Base-by-base conservation (phyloP, 202 grass and related monocot genomes). In the Saccharum hybrid region DNA sequence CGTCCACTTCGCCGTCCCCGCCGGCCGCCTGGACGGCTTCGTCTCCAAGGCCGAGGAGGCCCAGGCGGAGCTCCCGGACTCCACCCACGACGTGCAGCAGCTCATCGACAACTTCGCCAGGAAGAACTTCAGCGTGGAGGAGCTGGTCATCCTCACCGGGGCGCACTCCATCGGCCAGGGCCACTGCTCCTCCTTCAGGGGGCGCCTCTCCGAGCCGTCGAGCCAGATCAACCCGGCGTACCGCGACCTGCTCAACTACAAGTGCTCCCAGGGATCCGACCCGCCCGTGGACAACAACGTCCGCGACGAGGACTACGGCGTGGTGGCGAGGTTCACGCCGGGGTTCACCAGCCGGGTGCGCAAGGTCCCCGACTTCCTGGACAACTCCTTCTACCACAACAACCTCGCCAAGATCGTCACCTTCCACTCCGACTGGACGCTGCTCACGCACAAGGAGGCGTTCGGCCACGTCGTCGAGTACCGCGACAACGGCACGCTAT, bases 81-180 rank as follows among this genome's bases (percentile, higher is more conserved):
- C 94, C 33, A 3, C 36, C 16, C 7, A 68, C 43, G 51, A 72
- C 76, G 57, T 85, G 1, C 1, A 85, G 39, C 7, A 89, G 60
- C 79, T 97, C 39, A 81, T 84, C 41, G 12, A 31, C 0, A 82
- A 72, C 22, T 97, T 94, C 84, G 82, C 81, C 10, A 39, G 18
- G 23, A 97, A 88, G 81, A 72, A 86, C 18, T 89, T 97, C 59
- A 76, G 74, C 14, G 71, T 71, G 4, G 80, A 83, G 69, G 90
- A 97, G 65, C 48, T 97, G 10, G 92, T 94, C 30, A 76, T 88
- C 71, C 88, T 97, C 66, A 39, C 74, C 37, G 94, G 91, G 4
- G 94, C 94, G 4, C 94, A 97, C 94, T 90, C 94, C 77, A 83
- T 93, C 41, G 93, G 93, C 54, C 86, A 72, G 10, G 84, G 83